Evolutionary conservation across 1,284 basidiomycete species (phyloP), one percentile per base, ranked within the genome.

Genomic region (Chiua sp.): DNA sequence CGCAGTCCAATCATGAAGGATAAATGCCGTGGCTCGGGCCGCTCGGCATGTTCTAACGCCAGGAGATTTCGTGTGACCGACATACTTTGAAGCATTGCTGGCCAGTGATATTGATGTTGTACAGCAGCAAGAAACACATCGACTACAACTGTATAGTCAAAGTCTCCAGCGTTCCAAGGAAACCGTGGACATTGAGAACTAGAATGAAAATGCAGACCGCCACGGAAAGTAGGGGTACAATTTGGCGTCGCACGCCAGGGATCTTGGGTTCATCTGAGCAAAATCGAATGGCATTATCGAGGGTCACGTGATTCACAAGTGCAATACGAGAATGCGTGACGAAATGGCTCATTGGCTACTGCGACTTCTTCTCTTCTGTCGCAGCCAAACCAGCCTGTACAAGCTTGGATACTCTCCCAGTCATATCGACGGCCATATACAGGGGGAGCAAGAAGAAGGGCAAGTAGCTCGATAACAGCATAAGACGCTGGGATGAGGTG

Each of bases 381-480:
- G 22, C 50, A 4, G 20, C 51, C 26, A 52, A 51, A 33, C 58
- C 60, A 15, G 20, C 55, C 10, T 42, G 55, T 1, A 64, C 7
- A 47, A 73, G 59, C 30, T 56, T 70, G 44, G 46, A 53, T 53
- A 70, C 32, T 23, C 89, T 80, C 46, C 75, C 58, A 0, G 81
- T 80, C 85, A 93, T 91, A 67, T 94, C 93, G 11, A 91, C 60
- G 0, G 87, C 79, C 83, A 95, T 92, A 12, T 81, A 69, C 7
- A 92, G 68, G 0, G 92, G 91, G 1, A 93, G 74, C 28, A 92
- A 42, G 60, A 91, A 84, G 80, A 91, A 95, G 1, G 92, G 91
- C 4, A 93, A 70, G 67, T 94, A 95, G 67, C 85, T 87, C 13
- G 81, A 80, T 16, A 94, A 77, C n/a, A 94, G 78, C 47, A 88